Evolutionary conservation across 2,329 filamentous ascomycete genomes (phyloP).

Genomic region (Ophiognomonia clavigignenti-juglandacearum): DNA sequence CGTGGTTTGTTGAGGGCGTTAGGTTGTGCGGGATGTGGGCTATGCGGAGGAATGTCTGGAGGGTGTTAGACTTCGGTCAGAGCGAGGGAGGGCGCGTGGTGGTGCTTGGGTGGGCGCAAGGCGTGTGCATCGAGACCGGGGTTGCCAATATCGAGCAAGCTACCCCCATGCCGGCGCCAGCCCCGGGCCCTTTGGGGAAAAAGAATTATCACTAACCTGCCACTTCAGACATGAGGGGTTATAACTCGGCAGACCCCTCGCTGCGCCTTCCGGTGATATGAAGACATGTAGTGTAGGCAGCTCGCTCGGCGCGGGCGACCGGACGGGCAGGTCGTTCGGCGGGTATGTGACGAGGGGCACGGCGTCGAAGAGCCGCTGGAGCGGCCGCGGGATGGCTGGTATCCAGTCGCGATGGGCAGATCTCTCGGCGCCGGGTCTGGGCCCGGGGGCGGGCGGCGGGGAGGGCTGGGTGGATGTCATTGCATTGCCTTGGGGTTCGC

Average conservation of each 20-base stretch:
- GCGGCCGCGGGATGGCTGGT: conserved; percentile 59
- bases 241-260: conserved; percentile 64
- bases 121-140: not conserved
- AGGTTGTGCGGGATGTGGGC: conserved; percentile 62
- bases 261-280: conserved; percentile 58
- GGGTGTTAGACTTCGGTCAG: conserved; percentile 3
- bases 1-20: conserved; percentile 81
- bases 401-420: conserved; percentile 36
- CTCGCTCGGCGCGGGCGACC: conserved; percentile 39
- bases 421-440: not conserved
- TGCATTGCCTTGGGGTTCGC: no score
- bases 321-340: conserved; percentile 67
- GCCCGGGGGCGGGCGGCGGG: not conserved
- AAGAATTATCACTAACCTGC: conserved; percentile 62
- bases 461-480: conserved; percentile 11
- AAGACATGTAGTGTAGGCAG: conserved; percentile 71
- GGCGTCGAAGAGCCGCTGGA: conserved; percentile 77
- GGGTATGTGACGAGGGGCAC: conserved; percentile 77
- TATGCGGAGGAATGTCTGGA: conserved; percentile 77
- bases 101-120: not conserved
- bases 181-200: not conserved
- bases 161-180: not conserved
- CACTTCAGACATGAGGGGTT: conserved; percentile 94
- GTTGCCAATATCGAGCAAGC: no score
- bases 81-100: not conserved